Conservation (phyloP, 2,329 filamentous ascomycete species). For the Nectriaceae sp. region DNA sequence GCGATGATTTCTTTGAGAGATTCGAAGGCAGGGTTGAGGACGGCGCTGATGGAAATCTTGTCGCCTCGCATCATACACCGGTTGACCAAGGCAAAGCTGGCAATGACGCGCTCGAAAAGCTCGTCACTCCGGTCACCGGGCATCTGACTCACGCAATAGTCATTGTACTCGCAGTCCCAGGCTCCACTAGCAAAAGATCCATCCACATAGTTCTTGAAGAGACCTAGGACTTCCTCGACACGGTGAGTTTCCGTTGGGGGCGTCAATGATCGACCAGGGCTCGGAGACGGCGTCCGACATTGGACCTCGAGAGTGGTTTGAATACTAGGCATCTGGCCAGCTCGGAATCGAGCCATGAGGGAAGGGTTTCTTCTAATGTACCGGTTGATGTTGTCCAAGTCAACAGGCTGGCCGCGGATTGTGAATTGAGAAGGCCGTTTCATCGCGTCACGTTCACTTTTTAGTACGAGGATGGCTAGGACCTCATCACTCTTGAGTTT, state of each 20-base stretch:
- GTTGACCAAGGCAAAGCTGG: conserved; percentile 36
- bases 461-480: conserved; percentile 39
- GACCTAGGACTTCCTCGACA: conserved; percentile 29
- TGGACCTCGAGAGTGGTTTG: conserved; percentile 35
- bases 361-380: conserved; percentile 42
- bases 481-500: conserved; percentile 45
- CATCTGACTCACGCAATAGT: conserved; percentile 26
- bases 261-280: conserved; percentile 19
- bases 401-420: conserved; percentile 40
- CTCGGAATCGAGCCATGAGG: conserved; percentile 33
- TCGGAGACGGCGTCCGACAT: conserved; percentile 33
- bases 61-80: conserved; percentile 35
- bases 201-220: conserved; percentile 34
- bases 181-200: conserved; percentile 28
- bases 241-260: conserved; percentile 22
- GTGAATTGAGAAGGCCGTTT: conserved; percentile 37
- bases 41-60: conserved; percentile 30
- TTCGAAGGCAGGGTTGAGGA: conserved; percentile 38
- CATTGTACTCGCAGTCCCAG: conserved; percentile 35
- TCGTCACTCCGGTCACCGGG: conserved; percentile 33
- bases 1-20: conserved; percentile 35
- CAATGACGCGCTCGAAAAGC: conserved; percentile 37
- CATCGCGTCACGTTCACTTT: conserved; percentile 37
- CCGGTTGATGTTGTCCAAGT: conserved; percentile 41
- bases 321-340: conserved; percentile 32